Percentiles rank a stretch among this genome's conserved stretches.
These are phyloP conservation scores for Lupinus albus DNA, from an alignment of 306 rosid species.

Conservation along the genomic window DNA sequence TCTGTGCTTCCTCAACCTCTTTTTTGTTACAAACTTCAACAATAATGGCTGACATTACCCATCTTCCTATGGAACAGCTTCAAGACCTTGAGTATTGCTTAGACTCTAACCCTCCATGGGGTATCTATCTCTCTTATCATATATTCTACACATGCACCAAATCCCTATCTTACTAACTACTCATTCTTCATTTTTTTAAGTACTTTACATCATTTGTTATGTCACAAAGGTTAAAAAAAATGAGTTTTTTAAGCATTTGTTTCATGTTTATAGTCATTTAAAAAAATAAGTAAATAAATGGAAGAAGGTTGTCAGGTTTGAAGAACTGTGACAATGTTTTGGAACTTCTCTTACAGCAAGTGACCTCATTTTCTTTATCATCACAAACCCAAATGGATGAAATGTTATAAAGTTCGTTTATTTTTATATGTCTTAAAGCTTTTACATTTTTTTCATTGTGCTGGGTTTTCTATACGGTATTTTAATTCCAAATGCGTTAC, in stretches of 20 bases:
- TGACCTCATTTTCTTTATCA: conserved; percentile 25
- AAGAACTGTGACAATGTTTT: conserved; percentile 21
- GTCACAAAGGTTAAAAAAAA: background rate
- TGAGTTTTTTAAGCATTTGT: conserved; percentile 25
- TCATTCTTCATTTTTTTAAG: conserved; percentile 8
- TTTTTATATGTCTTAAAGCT: background rate
- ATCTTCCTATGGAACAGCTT: conserved; percentile 96
- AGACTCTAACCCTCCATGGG: conserved; percentile 99
- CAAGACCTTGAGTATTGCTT: conserved; percentile 98
- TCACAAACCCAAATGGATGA: conserved; percentile 30
- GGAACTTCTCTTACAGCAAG: conserved; percentile 1
- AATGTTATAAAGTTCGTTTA: conserved; percentile 14
- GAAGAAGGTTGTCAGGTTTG: conserved; percentile 23
- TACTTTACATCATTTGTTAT: conserved; percentile 23
- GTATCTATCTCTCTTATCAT: conserved; percentile 47
- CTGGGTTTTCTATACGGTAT: conserved; percentile 20
- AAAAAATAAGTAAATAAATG: background rate
- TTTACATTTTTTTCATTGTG: background rate
- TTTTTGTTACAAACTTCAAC: conserved; percentile 47
- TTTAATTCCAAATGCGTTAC: conserved; percentile 20
- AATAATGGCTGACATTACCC: conserved; percentile 97
- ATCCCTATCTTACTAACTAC: conserved; percentile 26
- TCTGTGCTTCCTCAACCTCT: conserved; percentile 41
- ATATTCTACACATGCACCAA: conserved; percentile 14
- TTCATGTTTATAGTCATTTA: conserved; percentile 19